Base-by-base conservation (phyloP, 2,329 filamentous ascomycete species). In the Pyrenochaeta sp. region DNA sequence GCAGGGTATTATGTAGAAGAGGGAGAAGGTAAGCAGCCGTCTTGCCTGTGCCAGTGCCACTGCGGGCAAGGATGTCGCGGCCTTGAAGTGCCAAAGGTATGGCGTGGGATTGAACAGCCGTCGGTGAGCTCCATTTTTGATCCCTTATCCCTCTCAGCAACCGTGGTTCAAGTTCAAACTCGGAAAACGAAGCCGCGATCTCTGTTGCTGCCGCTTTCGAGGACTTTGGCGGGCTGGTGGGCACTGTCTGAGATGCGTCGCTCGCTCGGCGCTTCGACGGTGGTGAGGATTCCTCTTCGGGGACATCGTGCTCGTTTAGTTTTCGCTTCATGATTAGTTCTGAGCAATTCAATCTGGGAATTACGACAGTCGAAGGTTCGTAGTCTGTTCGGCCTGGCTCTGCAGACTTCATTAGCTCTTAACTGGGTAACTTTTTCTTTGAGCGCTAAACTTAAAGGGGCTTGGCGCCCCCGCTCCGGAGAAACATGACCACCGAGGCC, bases 21-120 rank as follows among this genome's bases (percentile, higher is more conserved):
- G 95, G 95, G 36, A 99, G 83, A 6, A 97, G 81, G 73, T 98
- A 98, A 44, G 95, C 94, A n/a, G 92, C 92, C 10, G 95, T 99
- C 82, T 99, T 99, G 64, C 95, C 95, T 3, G 93, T 97, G 11
- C 95, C 95, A 4, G 95, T 98, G 76, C 94, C 96, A 32, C 94
- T 92, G 71, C 94, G 92, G 49, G 92, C 93, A 33, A 98, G 82
- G 42, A 99, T 87, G 81, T 98, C 92, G 69, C 91, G 89, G 11
- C 95, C 94, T 60, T 92, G 87, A 15, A 98, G 81, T 18, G 91
- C 92, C 32, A 97, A 79, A 1, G 95, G 95, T 58, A 99, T 96
- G 1, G 91, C 91, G 75, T 90, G 89, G 36, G 87, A 85, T 77
- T 99, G 95, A 1, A 98, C 90, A 11, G 89, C 84, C n/a, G 95